Evolutionary conservation across 345 rosid species (phyloP).

Genomic region (Odontarrhena argentea): DNA sequence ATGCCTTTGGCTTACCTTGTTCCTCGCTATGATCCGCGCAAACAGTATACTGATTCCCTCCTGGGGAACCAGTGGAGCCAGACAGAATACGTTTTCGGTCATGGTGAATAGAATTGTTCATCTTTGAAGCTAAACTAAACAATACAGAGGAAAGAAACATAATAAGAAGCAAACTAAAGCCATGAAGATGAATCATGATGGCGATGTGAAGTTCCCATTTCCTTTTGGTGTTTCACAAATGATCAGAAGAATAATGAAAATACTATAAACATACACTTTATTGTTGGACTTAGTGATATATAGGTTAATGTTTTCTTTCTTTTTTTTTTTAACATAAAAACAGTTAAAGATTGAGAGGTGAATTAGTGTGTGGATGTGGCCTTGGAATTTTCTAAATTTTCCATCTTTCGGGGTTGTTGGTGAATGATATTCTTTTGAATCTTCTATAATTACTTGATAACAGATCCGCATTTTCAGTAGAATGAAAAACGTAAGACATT

Average conservation of each 20-base stretch:
- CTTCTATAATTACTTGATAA: not conserved
- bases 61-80: not conserved
- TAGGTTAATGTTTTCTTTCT: too few relatives aligned
- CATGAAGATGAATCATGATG: not conserved
- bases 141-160: not conserved
- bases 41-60: not conserved
- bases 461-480: too few relatives aligned
- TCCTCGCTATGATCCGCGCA: conserved; percentile 11
- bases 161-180: conserved; percentile 5
- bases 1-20: not conserved
- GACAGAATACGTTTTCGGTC: not conserved
- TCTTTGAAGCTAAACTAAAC: not conserved
- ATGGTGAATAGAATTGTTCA: not conserved
- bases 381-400: not conserved
- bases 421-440: not conserved
- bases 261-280: too few relatives aligned
- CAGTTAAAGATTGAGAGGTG: not conserved
- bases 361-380: conserved; percentile 7
- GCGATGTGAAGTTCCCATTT: not conserved
- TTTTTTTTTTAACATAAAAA: too few relatives aligned
- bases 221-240: not conserved
- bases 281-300: not conserved
- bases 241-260: not conserved
- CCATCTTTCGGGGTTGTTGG: not conserved
- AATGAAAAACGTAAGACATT: too few relatives aligned